Conservation (phyloP, 352 stramenopile species). For the Elongisporangium undulatum region DNA sequence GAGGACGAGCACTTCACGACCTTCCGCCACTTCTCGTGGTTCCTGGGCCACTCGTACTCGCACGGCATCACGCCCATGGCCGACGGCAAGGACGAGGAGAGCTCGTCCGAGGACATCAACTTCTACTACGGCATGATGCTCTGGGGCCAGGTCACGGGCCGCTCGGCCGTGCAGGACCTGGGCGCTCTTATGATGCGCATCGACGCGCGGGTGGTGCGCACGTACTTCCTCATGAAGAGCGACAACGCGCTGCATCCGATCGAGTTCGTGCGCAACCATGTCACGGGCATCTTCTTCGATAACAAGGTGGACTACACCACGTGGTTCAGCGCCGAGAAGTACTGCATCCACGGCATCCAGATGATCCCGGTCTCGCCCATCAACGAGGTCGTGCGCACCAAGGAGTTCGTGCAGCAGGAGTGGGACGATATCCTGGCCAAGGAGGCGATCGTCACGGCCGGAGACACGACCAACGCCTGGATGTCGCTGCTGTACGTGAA, state of each 20-base stretch:
- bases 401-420: conserved; percentile 61
- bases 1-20: conserved; percentile 50
- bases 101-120: conserved; percentile 75
- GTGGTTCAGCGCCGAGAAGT: conserved; percentile 63
- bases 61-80: conserved; percentile 52
- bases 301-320: conserved; percentile 74
- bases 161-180: conserved; percentile 56
- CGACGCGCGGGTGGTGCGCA: conserved; percentile 51
- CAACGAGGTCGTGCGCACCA: conserved; percentile 58
- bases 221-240: conserved; percentile 64
- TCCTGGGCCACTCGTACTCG: conserved; percentile 69
- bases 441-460: conserved; percentile 34
- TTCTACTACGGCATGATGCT: conserved; percentile 78
- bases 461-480: conserved; percentile 44
- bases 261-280: conserved; percentile 61
- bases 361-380: conserved; percentile 75
- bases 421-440: conserved; percentile 74
- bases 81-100: conserved; percentile 75
- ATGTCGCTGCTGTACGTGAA: conserved; percentile 71
- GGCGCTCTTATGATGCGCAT: conserved; percentile 74
- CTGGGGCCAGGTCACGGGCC: conserved; percentile 54
- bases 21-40: conserved; percentile 80
- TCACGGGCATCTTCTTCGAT: conserved; percentile 75
- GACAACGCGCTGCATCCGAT: conserved; percentile 61
- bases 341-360: conserved; percentile 77